phyloP scores from a whole-genome alignment of 2,329 filamentous ascomycete genomes.

The Domatiomyces catenatus region DNA sequence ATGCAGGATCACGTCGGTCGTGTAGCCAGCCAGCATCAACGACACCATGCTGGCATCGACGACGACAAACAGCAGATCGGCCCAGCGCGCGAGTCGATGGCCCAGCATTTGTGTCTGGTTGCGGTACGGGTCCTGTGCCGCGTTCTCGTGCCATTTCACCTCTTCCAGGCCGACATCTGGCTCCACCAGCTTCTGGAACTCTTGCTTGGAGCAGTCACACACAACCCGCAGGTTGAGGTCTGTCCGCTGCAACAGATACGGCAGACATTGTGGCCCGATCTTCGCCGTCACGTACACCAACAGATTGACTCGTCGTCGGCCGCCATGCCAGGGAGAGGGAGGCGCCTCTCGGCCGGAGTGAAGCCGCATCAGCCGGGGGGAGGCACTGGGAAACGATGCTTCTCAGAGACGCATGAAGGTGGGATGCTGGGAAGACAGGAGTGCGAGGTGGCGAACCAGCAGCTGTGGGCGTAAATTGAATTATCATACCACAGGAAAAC shows the following conservation, averaged over 20 bases:
- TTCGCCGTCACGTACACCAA: conserved; percentile 14
- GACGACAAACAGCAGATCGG: conserved; percentile 70
- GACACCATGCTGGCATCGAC: conserved; percentile 72
- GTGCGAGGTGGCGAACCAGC: too few relatives aligned
- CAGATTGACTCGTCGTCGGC: conserved; percentile 13
- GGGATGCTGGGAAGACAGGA: too few relatives aligned
- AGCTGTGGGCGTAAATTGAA: too few relatives aligned
- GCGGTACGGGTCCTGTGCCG: conserved; percentile 13
- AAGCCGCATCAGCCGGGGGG: too few relatives aligned
- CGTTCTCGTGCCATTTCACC: conserved; percentile 15
- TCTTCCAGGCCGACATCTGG: conserved; percentile 7
- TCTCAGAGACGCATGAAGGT: too few relatives aligned
- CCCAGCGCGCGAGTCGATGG: conserved; percentile 63
- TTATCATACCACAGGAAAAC: too few relatives aligned
- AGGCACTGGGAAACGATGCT: too few relatives aligned
- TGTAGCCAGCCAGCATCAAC: conserved; percentile 73
- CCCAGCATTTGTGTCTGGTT: conserved; percentile 14
- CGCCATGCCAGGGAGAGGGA: background rate
- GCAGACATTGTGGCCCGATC: conserved; percentile 16
- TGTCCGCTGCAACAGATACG: conserved; percentile 14
- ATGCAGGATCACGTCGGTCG: conserved; percentile 65
- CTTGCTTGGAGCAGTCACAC: conserved; percentile 10
- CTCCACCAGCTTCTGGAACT: conserved; percentile 13
- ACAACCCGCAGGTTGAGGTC: conserved; percentile 16
- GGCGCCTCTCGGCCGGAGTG: too few relatives aligned